Conservation (phyloP, 768 basidiomycete genomes). For the Vararia minispora region DNA sequence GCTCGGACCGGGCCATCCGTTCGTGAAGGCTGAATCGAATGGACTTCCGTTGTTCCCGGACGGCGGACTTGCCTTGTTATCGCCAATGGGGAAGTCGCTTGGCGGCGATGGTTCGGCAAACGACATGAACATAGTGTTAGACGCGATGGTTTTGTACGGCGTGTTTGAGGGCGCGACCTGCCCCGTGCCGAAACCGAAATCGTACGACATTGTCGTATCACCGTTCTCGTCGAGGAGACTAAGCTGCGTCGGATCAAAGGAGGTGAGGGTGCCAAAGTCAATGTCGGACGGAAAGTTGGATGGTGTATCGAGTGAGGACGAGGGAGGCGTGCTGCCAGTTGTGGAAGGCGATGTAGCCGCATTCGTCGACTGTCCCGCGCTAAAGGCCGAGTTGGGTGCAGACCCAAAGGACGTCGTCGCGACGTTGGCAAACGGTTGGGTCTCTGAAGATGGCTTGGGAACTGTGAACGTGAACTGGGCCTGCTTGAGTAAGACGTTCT, state of each 20-base stretch:
- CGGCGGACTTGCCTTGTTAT: slow-evolving; percentile 3
- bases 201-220: slow-evolving; percentile 12
- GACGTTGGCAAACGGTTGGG: slow-evolving; percentile 12
- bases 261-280: slow-evolving; percentile 57
- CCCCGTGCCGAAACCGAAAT: slow-evolving; percentile 36
- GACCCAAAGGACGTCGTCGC: slow-evolving; percentile 10
- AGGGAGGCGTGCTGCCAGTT: slow-evolving; percentile 19
- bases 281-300: slow-evolving; percentile 19
- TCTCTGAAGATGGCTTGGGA: slow-evolving; percentile 29
- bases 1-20: slow-evolving; percentile 20
- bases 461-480: slow-evolving; percentile 76
- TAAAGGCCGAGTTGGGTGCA: slow-evolving; percentile 1
- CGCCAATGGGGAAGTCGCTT: slow-evolving; percentile 15
- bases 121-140: slow-evolving; percentile 80
- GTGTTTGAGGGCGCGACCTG: slow-evolving; percentile 31
- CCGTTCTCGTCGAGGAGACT: slow-evolving; percentile 52
- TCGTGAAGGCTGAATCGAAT: slow-evolving; percentile 35
- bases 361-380: too few relatives aligned
- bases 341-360: slow-evolving; percentile 13
- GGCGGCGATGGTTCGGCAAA: slow-evolving; percentile 38
- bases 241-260: slow-evolving; percentile 61
- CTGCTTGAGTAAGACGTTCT: slow-evolving; percentile 77
- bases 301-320: slow-evolving; percentile 20
- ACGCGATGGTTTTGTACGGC: slow-evolving; percentile 71
- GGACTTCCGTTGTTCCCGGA: slow-evolving; percentile 18